phyloP scores from a whole-genome alignment of 73 alveolate species.

The Tetrahymena thermophila region DNA sequence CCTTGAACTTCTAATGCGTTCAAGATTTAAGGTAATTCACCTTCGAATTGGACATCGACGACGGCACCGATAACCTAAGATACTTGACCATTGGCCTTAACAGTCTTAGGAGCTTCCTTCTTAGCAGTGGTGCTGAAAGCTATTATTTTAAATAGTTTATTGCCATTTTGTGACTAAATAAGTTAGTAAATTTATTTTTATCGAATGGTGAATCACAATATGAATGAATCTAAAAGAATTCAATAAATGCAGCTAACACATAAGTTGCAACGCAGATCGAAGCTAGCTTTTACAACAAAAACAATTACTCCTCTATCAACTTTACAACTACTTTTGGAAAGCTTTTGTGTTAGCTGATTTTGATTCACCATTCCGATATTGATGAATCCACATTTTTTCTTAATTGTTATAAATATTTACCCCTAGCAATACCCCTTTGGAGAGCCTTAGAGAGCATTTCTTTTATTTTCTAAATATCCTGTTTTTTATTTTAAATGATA shows the following conservation, averaged over 20 bases:
- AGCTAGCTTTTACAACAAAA: background rate
- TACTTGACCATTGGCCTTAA: constrained; percentile 49
- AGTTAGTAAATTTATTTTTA: background rate
- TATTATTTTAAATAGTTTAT: background rate
- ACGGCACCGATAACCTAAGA: constrained; percentile 97
- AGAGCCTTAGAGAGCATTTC: background rate
- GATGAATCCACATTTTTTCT: background rate
- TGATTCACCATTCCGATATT: background rate
- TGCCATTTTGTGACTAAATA: background rate
- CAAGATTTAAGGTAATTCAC: constrained; percentile 89
- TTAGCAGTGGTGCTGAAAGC: constrained; percentile 30
- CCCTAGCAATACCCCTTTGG: constrained; percentile 2
- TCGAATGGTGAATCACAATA: background rate
- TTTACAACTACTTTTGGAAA: background rate
- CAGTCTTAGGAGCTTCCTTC: constrained; percentile 25
- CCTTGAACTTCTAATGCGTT: constrained; percentile 90
- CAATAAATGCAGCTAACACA: background rate
- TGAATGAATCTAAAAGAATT: background rate
- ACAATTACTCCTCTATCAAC: background rate
- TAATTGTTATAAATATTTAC: background rate
- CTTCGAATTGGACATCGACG: constrained; percentile 96
- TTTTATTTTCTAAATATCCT: background rate
- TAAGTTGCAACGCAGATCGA: background rate
- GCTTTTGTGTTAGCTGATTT: background rate
- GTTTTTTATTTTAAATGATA: background rate